phyloP scores from a whole-genome alignment of 148 eudicot genomes.

The Chenopodium quinoa region DNA sequence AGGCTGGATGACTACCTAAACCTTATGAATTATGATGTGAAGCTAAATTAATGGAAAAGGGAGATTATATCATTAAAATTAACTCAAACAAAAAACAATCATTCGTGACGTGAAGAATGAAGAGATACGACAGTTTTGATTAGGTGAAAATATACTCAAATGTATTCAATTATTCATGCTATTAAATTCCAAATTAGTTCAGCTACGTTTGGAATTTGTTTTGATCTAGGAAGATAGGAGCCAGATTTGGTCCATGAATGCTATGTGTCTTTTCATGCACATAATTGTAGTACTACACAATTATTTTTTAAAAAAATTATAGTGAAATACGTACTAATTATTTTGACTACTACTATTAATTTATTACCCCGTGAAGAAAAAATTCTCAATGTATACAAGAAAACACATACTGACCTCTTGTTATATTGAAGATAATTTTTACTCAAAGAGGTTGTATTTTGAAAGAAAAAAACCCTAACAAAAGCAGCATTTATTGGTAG shows the following conservation, averaged over 20 bases:
- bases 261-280: not conserved
- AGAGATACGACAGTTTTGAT: too few species aligned
- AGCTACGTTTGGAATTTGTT: not conserved
- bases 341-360: not conserved
- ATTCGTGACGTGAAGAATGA: not conserved
- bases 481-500: too few species aligned
- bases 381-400: too few species aligned
- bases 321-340: too few species aligned
- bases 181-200: not conserved
- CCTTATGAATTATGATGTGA: too few species aligned
- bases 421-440: too few species aligned
- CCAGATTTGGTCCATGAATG: slow-evolving; percentile 7
- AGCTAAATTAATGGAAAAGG: not conserved
- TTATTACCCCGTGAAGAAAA: too few species aligned
- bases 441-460: too few species aligned
- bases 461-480: too few species aligned
- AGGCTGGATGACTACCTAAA: not conserved
- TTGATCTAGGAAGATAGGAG: not conserved
- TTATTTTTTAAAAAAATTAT: too few species aligned
- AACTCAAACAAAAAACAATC: not conserved
- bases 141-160: not conserved
- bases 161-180: not conserved
- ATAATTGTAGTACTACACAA: not conserved
- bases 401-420: too few species aligned
- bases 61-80: not conserved